Conservation (phyloP, 441 rosid genomes). For the Brassica balearica region DNA sequence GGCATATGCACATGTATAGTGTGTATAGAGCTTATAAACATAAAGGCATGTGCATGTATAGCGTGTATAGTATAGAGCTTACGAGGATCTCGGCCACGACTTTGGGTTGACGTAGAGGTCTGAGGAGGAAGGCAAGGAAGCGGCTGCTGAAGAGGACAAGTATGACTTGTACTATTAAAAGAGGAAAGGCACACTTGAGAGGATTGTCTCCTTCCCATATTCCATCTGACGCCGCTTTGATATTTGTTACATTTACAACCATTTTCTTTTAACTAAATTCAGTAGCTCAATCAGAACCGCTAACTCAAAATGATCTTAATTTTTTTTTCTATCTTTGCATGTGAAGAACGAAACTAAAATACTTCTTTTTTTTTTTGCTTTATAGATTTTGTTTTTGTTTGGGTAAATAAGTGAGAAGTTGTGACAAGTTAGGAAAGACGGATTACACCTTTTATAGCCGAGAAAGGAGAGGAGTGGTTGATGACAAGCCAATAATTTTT, state of each 20-base stretch:
- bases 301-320: not conserved
- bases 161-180: conserved; percentile 19
- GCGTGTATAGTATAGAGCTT: conserved; percentile 19
- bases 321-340: not conserved
- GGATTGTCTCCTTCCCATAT: conserved; percentile 35
- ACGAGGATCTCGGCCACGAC: conserved; percentile 37
- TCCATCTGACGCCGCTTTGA: conserved; percentile 18
- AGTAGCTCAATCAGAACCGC: not conserved
- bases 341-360: not conserved
- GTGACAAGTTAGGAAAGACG: not conserved
- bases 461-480: conserved; percentile 21
- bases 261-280: not conserved
- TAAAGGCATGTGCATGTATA: not conserved
- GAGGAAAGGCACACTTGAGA: conserved; percentile 26
- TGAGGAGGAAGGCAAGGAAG: conserved; percentile 24
- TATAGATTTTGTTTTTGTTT: not conserved
- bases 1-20: not conserved
- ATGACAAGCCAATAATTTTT: conserved; percentile 8
- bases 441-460: conserved; percentile 15
- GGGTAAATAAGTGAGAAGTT: not conserved
- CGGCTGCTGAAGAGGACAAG: conserved; percentile 23
- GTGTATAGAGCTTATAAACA: not conserved
- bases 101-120: conserved; percentile 34
- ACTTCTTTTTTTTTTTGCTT: not conserved
- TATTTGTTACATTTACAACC: conserved; percentile 13